Percentiles rank a stretch among this genome's conserved stretches.
Conservation (phyloP, 805 yeast genomes). For the Saturnispora besseyi region DNA sequence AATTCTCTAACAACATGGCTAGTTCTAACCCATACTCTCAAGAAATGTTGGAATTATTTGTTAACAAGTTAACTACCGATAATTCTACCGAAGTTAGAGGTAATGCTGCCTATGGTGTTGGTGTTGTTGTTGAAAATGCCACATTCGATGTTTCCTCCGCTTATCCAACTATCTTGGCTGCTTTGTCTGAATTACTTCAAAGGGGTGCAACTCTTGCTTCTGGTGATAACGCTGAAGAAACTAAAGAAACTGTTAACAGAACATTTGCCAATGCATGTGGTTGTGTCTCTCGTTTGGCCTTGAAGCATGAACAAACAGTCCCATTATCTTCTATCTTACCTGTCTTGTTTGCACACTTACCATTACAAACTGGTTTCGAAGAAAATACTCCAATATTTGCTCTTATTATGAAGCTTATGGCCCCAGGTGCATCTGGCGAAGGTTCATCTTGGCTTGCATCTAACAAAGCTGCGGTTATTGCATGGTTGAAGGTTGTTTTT, state of each 20-base stretch:
- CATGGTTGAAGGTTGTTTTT: slow-evolving; percentile 62
- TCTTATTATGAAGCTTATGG: slow-evolving; percentile 61
- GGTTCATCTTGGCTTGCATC: slow-evolving; percentile 45
- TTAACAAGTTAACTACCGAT: slow-evolving; percentile 60
- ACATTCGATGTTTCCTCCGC: slow-evolving; percentile 46
- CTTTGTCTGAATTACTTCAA: slow-evolving; percentile 61
- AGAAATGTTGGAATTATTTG: slow-evolving; percentile 63
- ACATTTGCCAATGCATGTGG: slow-evolving; percentile 94
- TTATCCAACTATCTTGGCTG: slow-evolving; percentile 60
- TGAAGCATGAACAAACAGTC: slow-evolving; percentile 60
- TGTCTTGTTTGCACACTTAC: slow-evolving; percentile 65
- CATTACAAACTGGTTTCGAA: slow-evolving; percentile 80
- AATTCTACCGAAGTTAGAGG: slow-evolving; percentile 84
- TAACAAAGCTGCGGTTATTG: slow-evolving; percentile 56
- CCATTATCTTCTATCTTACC: slow-evolving; percentile 76
- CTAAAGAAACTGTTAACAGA: slow-evolving; percentile 70
- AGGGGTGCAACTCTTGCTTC: slow-evolving; percentile 59
- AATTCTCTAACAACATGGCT: slow-evolving; percentile 70
- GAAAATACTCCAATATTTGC: slow-evolving; percentile 89
- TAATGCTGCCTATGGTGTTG: slow-evolving; percentile 93
- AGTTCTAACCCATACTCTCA: slow-evolving; percentile 54
- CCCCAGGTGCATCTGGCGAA: slow-evolving; percentile 29
- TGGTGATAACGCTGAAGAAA: slow-evolving; percentile 65
- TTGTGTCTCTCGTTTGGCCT: slow-evolving; percentile 87
- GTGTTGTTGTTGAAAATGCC: slow-evolving; percentile 54